Evolutionary conservation across 2,329 filamentous ascomycete genomes (phyloP).

Genomic region (Curvularia sp.): DNA sequence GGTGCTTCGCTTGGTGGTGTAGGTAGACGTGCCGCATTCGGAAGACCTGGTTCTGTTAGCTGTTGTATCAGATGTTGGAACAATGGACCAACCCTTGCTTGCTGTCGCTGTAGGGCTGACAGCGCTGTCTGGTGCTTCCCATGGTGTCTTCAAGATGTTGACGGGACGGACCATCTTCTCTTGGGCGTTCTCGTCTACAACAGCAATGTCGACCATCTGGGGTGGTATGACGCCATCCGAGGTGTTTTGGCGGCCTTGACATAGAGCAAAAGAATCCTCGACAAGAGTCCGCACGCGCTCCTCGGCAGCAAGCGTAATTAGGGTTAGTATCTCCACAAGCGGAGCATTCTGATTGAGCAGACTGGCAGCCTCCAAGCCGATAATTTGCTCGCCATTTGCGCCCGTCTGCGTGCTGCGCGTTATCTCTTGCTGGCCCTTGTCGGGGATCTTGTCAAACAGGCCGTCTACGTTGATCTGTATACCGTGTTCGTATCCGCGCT

Average conservation of each 20-base stretch:
- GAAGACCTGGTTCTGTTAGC: slow-evolving; percentile 37
- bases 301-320: slow-evolving; percentile 83
- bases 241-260: slow-evolving; percentile 74
- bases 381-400: slow-evolving; percentile 67
- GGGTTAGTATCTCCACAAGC: slow-evolving; percentile 80
- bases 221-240: slow-evolving; percentile 80
- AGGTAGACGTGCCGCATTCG: slow-evolving; percentile 53
- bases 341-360: slow-evolving; percentile 75
- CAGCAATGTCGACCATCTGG: slow-evolving; percentile 77
- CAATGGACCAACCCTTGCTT: slow-evolving; percentile 36
- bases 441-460: slow-evolving; percentile 55
- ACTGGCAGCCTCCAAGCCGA: slow-evolving; percentile 63
- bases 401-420: slow-evolving; percentile 56
- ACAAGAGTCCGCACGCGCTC: slow-evolving; percentile 78
- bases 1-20: slow-evolving; percentile 57
- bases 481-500: slow-evolving; percentile 66
- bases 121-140: slow-evolving; percentile 58
- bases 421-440: slow-evolving; percentile 40
- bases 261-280: slow-evolving; percentile 76
- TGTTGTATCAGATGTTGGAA: neutral
- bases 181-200: slow-evolving; percentile 55
- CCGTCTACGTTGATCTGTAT: slow-evolving; percentile 66
- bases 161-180: slow-evolving; percentile 49
- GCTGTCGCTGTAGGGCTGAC: slow-evolving; percentile 62
- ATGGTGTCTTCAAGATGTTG: slow-evolving; percentile 50